phyloP scores from a whole-genome alignment of 1,284 basidiomycete genomes.

The Fomitopsis pinicola region DNA sequence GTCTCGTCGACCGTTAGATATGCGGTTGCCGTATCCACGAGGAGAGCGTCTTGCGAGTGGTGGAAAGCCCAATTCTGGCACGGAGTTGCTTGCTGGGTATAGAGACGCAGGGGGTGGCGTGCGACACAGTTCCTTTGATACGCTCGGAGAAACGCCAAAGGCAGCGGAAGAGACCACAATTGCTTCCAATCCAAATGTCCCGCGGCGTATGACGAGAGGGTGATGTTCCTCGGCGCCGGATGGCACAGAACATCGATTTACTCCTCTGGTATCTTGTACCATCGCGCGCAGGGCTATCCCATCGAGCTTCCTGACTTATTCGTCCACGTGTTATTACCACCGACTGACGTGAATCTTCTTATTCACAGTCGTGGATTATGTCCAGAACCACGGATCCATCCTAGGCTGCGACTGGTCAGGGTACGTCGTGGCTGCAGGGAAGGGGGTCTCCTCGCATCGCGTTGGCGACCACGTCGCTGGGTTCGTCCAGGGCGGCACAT shows the following conservation, averaged over 20 bases:
- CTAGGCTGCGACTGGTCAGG: conserved; percentile 24
- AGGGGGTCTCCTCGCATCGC: conserved; percentile 13
- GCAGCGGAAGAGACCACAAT: background rate
- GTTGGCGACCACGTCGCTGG: conserved; percentile 23
- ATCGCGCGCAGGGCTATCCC: background rate
- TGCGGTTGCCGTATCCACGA: background rate
- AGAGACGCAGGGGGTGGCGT: background rate
- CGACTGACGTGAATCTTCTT: background rate
- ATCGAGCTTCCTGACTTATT: background rate
- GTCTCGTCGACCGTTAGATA: background rate
- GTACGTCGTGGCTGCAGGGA: conserved; percentile 18
- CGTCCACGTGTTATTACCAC: background rate
- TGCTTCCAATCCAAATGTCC: background rate
- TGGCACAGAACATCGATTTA: background rate
- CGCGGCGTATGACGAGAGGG: background rate
- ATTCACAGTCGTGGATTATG: conserved; percentile 12
- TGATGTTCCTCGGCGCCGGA: background rate
- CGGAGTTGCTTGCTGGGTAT: background rate
- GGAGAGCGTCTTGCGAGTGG: background rate
- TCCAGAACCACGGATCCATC: conserved; percentile 14
- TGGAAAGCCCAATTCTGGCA: background rate
- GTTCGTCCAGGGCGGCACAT: conserved; percentile 21
- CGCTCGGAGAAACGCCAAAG: background rate
- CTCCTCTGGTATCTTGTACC: background rate
- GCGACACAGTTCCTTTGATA: background rate